Percentiles rank a stretch among this genome's conserved stretches.
Conservation (phyloP, 257 asterid genomes). For the Capsicum chinense region DNA sequence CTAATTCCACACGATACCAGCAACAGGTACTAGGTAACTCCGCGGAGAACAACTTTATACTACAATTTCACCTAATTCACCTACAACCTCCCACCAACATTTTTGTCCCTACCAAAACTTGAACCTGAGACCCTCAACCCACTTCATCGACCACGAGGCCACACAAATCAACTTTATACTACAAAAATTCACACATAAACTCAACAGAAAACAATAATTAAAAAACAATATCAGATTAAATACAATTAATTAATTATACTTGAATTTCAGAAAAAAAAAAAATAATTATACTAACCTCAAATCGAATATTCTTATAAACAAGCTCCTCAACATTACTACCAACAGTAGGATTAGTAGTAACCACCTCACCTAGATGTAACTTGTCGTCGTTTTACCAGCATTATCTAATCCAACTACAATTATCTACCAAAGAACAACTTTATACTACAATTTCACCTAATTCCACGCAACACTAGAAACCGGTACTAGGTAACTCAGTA, state of each 20-base stretch:
- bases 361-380: slow-evolving; percentile 89
- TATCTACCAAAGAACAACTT: slow-evolving; percentile 45
- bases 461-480: too few species aligned
- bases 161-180: not conserved
- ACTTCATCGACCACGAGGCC: not conserved
- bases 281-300: slow-evolving; percentile 59
- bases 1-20: not conserved
- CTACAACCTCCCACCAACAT: not conserved
- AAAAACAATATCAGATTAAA: not conserved
- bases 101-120: not conserved
- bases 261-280: too few species aligned
- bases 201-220: not conserved
- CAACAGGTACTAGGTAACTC: too few species aligned
- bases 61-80: too few species aligned
- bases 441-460: too few species aligned
- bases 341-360: slow-evolving; percentile 95
- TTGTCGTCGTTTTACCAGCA: slow-evolving; percentile 99
- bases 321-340: slow-evolving; percentile 99
- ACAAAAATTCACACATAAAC: not conserved
- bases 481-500: too few species aligned
- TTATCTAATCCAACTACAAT: slow-evolving; percentile 96
- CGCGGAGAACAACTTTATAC: too few species aligned
- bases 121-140: not conserved
- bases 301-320: slow-evolving; percentile 88
- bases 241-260: not conserved